phyloP scores from a whole-genome alignment of 345 rosid genomes.

The Viola odorata region DNA sequence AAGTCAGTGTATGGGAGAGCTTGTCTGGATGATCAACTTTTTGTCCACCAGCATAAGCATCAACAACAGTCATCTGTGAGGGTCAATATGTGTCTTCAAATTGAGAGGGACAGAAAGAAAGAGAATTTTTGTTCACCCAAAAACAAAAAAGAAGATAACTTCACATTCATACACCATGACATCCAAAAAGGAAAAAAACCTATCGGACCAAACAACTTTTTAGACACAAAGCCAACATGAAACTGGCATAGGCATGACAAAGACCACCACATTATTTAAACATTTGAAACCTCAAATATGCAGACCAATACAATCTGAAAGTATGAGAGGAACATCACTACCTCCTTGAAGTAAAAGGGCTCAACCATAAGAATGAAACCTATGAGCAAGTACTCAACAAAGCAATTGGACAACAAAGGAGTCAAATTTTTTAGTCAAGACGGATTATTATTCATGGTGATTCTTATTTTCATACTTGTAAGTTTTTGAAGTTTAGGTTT shows the following conservation, averaged over 20 bases:
- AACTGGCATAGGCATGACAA: not conserved
- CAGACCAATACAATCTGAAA: not conserved
- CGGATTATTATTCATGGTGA: too few relatives aligned
- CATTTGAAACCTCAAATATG: not conserved
- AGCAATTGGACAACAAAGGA: too few relatives aligned
- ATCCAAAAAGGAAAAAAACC: not conserved
- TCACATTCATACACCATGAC: not conserved
- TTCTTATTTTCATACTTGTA: too few relatives aligned
- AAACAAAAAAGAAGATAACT: not conserved
- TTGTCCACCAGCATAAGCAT: constrained; percentile 66
- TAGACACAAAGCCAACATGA: not conserved
- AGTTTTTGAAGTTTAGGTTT: too few relatives aligned
- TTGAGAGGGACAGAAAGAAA: constrained; percentile 4
- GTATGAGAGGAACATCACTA: not conserved
- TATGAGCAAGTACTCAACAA: too few relatives aligned
- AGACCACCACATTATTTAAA: too few relatives aligned
- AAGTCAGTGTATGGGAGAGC: constrained; percentile 31
- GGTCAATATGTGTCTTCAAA: too few relatives aligned
- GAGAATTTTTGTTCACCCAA: not conserved
- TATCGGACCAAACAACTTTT: too few relatives aligned
- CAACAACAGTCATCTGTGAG: constrained; percentile 92
- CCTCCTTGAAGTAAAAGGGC: not conserved
- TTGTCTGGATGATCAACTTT: constrained; percentile 53
- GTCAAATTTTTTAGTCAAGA: too few relatives aligned
- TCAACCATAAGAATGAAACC: not conserved